Conservation (phyloP, 768 basidiomycete species). For the Boletus sp. region DNA sequence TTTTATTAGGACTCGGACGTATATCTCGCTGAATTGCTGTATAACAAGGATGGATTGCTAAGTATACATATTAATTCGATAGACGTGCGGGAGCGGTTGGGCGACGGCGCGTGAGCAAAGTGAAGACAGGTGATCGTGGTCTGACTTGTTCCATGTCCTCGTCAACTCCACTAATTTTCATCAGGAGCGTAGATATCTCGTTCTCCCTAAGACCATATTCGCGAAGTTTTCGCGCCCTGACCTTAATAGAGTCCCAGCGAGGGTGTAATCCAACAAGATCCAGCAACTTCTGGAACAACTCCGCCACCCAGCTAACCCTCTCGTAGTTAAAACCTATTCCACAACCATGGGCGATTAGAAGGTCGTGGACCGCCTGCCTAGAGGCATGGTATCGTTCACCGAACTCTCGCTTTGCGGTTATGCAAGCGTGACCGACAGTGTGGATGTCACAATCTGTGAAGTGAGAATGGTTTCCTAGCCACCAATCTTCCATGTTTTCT, state of each 20-base stretch:
- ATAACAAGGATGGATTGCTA: slow-evolving; percentile 7
- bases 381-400: slow-evolving; percentile 26
- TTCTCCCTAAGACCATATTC: slow-evolving; percentile 27
- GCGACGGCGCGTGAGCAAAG: slow-evolving; percentile 6
- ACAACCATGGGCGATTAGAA: slow-evolving; percentile 17
- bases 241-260: slow-evolving; percentile 20
- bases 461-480: slow-evolving; percentile 26
- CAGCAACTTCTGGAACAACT: slow-evolving; percentile 23
- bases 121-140: slow-evolving; percentile 5
- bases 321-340: slow-evolving; percentile 23
- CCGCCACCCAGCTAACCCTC: slow-evolving; percentile 24
- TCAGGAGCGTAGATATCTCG: slow-evolving; percentile 19
- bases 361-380: slow-evolving; percentile 21
- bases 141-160: slow-evolving; percentile 16
- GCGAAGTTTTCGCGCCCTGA: slow-evolving; percentile 24
- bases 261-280: slow-evolving; percentile 23
- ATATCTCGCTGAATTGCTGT: background rate
- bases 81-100: slow-evolving; percentile 5
- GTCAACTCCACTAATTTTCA: slow-evolving; percentile 22
- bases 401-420: slow-evolving; percentile 33
- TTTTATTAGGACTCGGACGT: background rate
- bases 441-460: slow-evolving; percentile 23
- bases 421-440: slow-evolving; percentile 32
- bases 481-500: slow-evolving; percentile 37
- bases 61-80: slow-evolving; percentile 6